Evolutionary conservation across 2,329 filamentous ascomycete species (phyloP).

Genomic region (Lachnellula suecica): DNA sequence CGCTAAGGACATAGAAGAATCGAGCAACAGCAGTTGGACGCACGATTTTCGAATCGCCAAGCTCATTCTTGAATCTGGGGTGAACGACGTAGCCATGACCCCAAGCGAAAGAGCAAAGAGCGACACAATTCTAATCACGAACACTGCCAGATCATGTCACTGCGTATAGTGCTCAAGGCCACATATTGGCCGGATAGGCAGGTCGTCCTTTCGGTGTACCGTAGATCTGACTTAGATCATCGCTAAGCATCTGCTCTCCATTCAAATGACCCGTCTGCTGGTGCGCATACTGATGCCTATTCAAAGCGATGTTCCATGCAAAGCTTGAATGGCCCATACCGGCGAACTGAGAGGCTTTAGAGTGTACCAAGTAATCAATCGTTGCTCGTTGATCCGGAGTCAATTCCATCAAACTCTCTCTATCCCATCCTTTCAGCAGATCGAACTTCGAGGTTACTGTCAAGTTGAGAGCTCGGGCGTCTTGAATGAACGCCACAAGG

Average conservation of each 20-base stretch:
- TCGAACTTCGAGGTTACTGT: slow-evolving; percentile 35
- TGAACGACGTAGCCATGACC: background rate
- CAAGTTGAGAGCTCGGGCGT: slow-evolving; percentile 3
- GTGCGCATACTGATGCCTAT: slow-evolving; percentile 28
- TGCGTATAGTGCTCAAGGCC: no score
- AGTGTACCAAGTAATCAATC: slow-evolving; percentile 48
- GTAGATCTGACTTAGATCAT: slow-evolving; percentile 15
- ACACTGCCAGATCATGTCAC: no score
- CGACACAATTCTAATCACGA: no score
- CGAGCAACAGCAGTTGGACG: no score
- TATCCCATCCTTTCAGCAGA: slow-evolving; percentile 36
- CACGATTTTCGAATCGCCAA: no score
- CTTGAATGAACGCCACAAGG: slow-evolving; percentile 2
- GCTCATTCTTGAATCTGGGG: background rate
- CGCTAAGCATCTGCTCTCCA: slow-evolving; percentile 14
- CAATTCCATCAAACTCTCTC: slow-evolving; percentile 32
- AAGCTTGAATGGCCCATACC: slow-evolving; percentile 45
- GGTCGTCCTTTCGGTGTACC: slow-evolving; percentile 14
- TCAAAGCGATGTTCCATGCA: slow-evolving; percentile 44
- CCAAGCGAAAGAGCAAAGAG: no score
- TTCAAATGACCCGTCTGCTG: slow-evolving; percentile 5
- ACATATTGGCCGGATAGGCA: slow-evolving; percentile 22
- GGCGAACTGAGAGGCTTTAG: slow-evolving; percentile 39
- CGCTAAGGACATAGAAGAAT: no score
- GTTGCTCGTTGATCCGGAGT: slow-evolving; percentile 46